Conservation (phyloP, 2,329 filamentous ascomycete genomes). For the Sporothrix inflata region DNA sequence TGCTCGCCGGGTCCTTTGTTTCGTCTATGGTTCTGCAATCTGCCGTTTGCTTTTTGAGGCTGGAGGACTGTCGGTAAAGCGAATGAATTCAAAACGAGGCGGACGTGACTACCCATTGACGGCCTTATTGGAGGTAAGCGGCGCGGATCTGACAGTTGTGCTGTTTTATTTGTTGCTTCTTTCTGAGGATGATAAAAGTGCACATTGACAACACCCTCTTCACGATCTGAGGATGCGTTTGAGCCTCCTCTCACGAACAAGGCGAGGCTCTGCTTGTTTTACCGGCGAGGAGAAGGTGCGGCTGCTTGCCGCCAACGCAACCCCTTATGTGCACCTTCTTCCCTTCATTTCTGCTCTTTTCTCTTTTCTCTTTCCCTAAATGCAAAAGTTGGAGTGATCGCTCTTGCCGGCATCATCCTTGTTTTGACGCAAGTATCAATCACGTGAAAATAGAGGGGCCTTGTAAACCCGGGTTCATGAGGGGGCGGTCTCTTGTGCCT, state of each 20-base stretch:
- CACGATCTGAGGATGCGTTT: background rate
- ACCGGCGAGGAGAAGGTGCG: background rate
- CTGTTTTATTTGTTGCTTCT: background rate
- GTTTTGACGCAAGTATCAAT: background rate
- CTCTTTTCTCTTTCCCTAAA: background rate
- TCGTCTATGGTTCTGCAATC: background rate
- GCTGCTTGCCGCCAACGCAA: background rate
- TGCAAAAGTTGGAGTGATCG: background rate
- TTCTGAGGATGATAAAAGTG: background rate
- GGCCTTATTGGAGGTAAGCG: background rate
- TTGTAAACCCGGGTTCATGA: background rate
- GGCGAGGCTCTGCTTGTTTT: background rate
- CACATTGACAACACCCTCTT: background rate
- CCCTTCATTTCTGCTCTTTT: background rate
- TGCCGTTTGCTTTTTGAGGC: background rate
- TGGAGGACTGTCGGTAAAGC: background rate
- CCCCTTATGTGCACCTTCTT: background rate
- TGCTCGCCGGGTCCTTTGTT: background rate
- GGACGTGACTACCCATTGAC: background rate
- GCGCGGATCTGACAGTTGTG: background rate
- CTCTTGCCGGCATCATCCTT: background rate
- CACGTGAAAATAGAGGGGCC: constrained; percentile 14
- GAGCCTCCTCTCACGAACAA: background rate
- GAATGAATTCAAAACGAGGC: background rate
- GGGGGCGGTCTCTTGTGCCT: background rate